Evolutionary conservation across 768 basidiomycete genomes (phyloP).

Genomic region (Polyporus arcularius): DNA sequence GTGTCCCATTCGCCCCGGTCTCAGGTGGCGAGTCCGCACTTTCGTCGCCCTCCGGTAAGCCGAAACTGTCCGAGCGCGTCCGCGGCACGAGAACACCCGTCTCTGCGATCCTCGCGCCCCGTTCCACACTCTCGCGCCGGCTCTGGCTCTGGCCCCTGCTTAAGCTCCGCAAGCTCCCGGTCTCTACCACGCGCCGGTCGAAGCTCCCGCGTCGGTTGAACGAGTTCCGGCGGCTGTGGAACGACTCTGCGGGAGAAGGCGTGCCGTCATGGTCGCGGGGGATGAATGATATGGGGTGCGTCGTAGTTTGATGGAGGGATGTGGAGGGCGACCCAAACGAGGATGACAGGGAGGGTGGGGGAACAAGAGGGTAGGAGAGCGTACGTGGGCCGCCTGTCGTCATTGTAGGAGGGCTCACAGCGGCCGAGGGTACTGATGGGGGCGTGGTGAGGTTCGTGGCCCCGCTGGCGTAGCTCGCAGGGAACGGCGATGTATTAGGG

Average conservation of each 20-base stretch:
- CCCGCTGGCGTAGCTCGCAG: slow-evolving; percentile 56
- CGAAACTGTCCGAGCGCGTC: slow-evolving; percentile 15
- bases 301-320: slow-evolving; percentile 9
- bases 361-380: slow-evolving; percentile 80
- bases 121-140: slow-evolving; percentile 60
- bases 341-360: slow-evolving; percentile 56
- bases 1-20: not conserved
- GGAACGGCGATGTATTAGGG: slow-evolving; percentile 58
- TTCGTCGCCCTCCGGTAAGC: slow-evolving; percentile 13
- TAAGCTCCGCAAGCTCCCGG: slow-evolving; percentile 28
- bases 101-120: slow-evolving; percentile 70
- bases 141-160: slow-evolving; percentile 41
- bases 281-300: not conserved
- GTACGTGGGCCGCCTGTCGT: slow-evolving; percentile 39
- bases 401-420: slow-evolving; percentile 39
- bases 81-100: slow-evolving; percentile 55
- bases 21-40: not conserved
- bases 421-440: slow-evolving; percentile 60
- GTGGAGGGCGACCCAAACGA: slow-evolving; percentile 48
- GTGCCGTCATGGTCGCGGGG: slow-evolving; percentile 13
- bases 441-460: slow-evolving; percentile 75
- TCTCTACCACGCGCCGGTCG: slow-evolving; percentile 33
- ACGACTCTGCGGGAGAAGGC: slow-evolving; percentile 23
- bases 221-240: slow-evolving; percentile 38
- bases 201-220: slow-evolving; percentile 33